phyloP scores from a whole-genome alignment of 768 basidiomycete genomes.

The Guyanaporus albipodus region DNA sequence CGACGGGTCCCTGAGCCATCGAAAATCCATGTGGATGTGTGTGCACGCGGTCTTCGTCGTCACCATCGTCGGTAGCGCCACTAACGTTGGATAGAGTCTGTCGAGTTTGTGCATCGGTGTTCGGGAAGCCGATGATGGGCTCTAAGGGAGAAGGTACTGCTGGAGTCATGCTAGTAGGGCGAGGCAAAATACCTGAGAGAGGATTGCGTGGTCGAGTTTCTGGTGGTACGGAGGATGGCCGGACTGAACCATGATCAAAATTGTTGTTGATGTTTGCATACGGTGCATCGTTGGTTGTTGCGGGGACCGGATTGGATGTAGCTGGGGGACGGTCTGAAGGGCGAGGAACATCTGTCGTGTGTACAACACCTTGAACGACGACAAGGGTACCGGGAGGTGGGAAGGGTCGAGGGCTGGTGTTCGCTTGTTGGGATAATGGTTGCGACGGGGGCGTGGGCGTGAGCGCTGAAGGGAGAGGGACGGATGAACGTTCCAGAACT shows the following conservation, averaged over 20 bases:
- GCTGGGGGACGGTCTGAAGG: constrained; percentile 22
- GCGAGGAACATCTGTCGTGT: constrained; percentile 64
- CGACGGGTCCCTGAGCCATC: constrained; percentile 23
- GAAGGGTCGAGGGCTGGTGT: constrained; percentile 41
- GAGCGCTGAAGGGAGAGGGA: constrained; percentile 11
- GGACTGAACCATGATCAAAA: constrained; percentile 5
- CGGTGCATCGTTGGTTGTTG: constrained; percentile 2
- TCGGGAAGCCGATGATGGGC: constrained; percentile 1
- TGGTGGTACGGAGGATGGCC: constrained; percentile 26
- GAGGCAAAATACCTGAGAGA: constrained; percentile 38
- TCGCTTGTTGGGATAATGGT: constrained; percentile 21
- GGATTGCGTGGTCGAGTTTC: constrained; percentile 31
- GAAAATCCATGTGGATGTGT: constrained; percentile 24
- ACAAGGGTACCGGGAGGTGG: constrained; percentile 76
- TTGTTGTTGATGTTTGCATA: constrained; percentile 5
- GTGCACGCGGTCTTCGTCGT: constrained; percentile 14
- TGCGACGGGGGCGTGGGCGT: constrained; percentile 18
- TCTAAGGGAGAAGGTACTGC: constrained; percentile 11
- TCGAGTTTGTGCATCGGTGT: constrained; percentile 3
- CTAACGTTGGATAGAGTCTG: background rate
- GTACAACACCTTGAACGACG: constrained; percentile 80
- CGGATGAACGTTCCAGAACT: constrained; percentile 11
- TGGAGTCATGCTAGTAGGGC: constrained; percentile 33
- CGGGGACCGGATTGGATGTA: constrained; percentile 8
- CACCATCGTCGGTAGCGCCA: constrained; percentile 9